phyloP scores from a whole-genome alignment of 2,329 filamentous ascomycete species.

The Trichoderma hamatum region DNA sequence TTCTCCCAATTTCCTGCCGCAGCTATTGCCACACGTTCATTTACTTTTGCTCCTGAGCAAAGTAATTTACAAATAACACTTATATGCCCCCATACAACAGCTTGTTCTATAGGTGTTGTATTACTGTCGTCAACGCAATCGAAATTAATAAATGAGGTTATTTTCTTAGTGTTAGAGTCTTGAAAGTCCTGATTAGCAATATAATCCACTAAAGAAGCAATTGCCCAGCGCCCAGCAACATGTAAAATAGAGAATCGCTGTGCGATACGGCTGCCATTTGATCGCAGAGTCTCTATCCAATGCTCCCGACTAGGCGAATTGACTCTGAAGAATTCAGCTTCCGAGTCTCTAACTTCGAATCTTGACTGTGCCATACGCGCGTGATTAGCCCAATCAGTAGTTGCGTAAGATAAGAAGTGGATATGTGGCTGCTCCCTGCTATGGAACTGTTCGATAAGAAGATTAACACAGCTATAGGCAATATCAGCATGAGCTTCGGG shows the following conservation, averaged over 20 bases:
- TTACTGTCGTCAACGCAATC: no score
- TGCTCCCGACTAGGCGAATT: slow-evolving; percentile 18
- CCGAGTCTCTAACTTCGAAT: slow-evolving; percentile 7
- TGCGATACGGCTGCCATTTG: neutral
- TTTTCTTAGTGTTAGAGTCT: no score
- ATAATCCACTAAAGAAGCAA: slow-evolving; percentile 20
- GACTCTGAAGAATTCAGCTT: slow-evolving; percentile 22
- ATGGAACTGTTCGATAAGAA: neutral
- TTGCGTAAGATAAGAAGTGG: slow-evolving; percentile 17
- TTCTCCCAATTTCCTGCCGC: no score
- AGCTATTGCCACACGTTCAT: no score
- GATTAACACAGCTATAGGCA: slow-evolving; percentile 7
- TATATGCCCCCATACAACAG: no score
- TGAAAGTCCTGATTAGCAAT: neutral
- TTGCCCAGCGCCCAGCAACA: slow-evolving; percentile 26
- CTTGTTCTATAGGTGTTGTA: no score
- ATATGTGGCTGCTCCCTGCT: neutral
- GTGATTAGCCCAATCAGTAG: slow-evolving; percentile 16
- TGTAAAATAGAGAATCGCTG: slow-evolving; percentile 21
- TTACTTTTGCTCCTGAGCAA: no score
- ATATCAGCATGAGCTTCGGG: neutral
- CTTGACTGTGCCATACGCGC: slow-evolving; percentile 16
- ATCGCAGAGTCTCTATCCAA: neutral
- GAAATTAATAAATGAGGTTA: no score
- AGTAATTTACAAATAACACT: no score